These are phyloP conservation scores for Rhodosporidiobolus odoratus DNA, from an alignment of 768 basidiomycete species.

Conservation along the genomic window DNA sequence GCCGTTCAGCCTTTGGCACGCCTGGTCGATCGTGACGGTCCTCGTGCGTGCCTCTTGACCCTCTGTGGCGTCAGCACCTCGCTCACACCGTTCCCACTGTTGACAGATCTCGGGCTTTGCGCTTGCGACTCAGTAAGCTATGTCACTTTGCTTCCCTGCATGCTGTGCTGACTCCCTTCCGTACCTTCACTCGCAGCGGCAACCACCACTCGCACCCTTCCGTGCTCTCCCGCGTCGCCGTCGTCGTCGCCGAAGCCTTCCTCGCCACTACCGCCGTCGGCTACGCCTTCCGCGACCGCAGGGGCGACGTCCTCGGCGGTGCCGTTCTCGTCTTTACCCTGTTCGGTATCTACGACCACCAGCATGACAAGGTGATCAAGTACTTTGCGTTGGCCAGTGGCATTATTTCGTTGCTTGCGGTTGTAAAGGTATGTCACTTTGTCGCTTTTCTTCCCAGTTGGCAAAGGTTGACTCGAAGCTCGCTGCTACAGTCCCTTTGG, in stretches of 20 bases:
- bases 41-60: no score
- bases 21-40: conserved; percentile 66
- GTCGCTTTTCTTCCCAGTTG: conserved; percentile 25
- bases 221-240: conserved; percentile 85
- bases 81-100: no score
- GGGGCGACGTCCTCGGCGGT: conserved; percentile 88
- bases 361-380: conserved; percentile 68
- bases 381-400: conserved; percentile 82
- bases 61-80: no score
- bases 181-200: not conserved
- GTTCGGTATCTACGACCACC: conserved; percentile 65
- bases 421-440: conserved; percentile 63
- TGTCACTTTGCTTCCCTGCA: not conserved
- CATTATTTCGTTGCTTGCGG: conserved; percentile 75
- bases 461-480: not conserved
- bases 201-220: conserved; percentile 40
- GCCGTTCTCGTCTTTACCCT: conserved; percentile 89
- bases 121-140: conserved; percentile 55
- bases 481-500: conserved; percentile 46
- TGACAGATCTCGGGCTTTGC: conserved; percentile 79
- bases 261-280: conserved; percentile 50
- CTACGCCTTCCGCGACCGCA: conserved; percentile 82
- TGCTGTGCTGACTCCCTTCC: not conserved
- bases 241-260: conserved; percentile 59
- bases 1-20: conserved; percentile 93